Conservation (phyloP, 2,329 filamentous ascomycete species). For the Trichophaea hybrida region DNA sequence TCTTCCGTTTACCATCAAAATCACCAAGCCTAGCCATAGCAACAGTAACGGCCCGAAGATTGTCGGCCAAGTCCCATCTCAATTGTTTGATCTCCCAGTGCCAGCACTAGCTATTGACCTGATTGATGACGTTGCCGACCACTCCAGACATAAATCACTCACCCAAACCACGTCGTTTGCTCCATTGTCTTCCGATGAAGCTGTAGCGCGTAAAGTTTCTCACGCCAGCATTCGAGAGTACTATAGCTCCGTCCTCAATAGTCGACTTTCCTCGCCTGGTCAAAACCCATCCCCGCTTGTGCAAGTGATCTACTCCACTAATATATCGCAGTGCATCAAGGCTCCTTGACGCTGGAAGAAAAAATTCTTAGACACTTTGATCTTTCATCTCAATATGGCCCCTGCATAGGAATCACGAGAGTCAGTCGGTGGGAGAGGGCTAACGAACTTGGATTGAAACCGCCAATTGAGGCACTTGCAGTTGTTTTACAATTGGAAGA, state of each 20-base stretch:
- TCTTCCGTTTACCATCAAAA: neutral
- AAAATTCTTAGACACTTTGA: conserved; percentile 88
- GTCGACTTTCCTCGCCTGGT: neutral
- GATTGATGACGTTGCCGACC: neutral
- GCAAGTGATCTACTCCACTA: neutral
- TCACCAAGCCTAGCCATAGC: neutral
- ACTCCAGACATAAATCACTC: neutral
- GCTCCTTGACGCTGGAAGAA: conserved; percentile 56
- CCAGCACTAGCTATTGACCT: neutral
- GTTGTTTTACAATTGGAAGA: conserved; percentile 59
- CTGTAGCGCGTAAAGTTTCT: neutral
- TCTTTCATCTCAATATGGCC: conserved; percentile 78
- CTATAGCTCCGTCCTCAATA: neutral
- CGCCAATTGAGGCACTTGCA: conserved; percentile 78
- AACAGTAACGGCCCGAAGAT: too few relatives aligned
- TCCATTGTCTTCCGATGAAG: neutral
- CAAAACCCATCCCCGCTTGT: neutral
- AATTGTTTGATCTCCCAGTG: too few relatives aligned
- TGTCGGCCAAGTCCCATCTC: neutral
- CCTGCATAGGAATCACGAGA: conserved; percentile 71
- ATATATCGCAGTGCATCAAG: conserved; percentile 51
- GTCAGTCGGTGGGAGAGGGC: conserved; percentile 80
- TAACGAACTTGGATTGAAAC: conserved; percentile 63
- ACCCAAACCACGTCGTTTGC: neutral
- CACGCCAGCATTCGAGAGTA: neutral